Percentiles rank a stretch among this genome's conserved stretches.
Conservation (phyloP, 768 basidiomycete genomes). For the Tubosaeta sp. region DNA sequence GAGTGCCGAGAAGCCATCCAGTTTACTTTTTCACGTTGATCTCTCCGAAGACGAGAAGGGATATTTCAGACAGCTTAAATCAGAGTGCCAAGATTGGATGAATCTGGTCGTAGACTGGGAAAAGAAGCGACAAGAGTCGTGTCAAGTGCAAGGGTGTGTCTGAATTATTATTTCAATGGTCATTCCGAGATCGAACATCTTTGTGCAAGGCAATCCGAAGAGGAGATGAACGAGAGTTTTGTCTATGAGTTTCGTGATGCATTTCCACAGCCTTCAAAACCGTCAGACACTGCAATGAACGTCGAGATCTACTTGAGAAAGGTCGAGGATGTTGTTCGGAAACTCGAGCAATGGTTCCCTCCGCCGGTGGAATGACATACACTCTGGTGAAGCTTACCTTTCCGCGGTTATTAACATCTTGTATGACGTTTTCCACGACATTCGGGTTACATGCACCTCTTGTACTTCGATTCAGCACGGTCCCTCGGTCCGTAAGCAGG, state of each 20-base stretch:
- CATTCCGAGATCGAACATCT: not conserved
- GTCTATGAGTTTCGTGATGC: slow-evolving; percentile 21
- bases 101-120: slow-evolving; percentile 18
- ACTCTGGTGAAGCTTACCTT: not conserved
- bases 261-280: slow-evolving; percentile 18
- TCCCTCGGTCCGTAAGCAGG: too few relatives aligned
- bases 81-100: slow-evolving; percentile 20
- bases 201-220: slow-evolving; percentile 8
- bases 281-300: slow-evolving; percentile 9
- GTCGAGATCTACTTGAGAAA: slow-evolving; percentile 23
- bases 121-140: slow-evolving; percentile 9
- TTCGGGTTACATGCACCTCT: too few relatives aligned
- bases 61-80: slow-evolving; percentile 14
- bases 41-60: slow-evolving; percentile 21
- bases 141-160: slow-evolving; percentile 7
- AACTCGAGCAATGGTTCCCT: slow-evolving; percentile 25
- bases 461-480: too few relatives aligned
- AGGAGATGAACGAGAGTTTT: slow-evolving; percentile 12
- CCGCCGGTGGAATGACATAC: not conserved
- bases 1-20: slow-evolving; percentile 11
- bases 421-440: too few relatives aligned
- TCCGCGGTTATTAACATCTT: not conserved
- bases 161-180: not conserved
- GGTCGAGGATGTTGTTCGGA: slow-evolving; percentile 25
- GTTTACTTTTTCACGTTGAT: slow-evolving; percentile 20